Evolutionary conservation across 768 basidiomycete species (phyloP).

Genomic region (Albatrellus ellisii): DNA sequence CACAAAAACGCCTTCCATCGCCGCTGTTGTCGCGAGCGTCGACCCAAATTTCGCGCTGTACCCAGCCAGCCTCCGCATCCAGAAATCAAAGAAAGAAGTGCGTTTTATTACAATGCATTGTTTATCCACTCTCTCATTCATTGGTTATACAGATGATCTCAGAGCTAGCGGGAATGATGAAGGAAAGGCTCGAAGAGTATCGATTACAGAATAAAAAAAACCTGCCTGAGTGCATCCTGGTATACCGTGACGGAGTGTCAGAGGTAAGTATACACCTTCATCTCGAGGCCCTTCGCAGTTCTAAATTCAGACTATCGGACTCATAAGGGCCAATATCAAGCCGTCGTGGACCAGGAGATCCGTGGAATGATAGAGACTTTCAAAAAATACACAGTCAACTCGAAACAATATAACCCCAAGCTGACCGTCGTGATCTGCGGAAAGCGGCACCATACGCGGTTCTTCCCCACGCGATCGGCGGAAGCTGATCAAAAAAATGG

Average conservation of each 20-base stretch:
- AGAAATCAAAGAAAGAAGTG: conserved; percentile 62
- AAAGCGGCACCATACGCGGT: conserved; percentile 45
- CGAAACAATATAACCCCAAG: conserved; percentile 29
- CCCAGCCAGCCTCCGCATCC: conserved; percentile 35
- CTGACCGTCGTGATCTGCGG: conserved; percentile 42
- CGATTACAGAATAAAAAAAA: conserved; percentile 19
- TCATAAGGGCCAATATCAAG: conserved; percentile 32
- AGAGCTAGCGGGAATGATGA: conserved; percentile 35
- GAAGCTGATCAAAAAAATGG: conserved; percentile 31
- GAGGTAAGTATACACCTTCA: conserved; percentile 31
- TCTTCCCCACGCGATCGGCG: conserved; percentile 34
- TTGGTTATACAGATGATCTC: conserved; percentile 30
- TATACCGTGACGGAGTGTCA: conserved; percentile 68
- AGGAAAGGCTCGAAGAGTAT: conserved; percentile 31
- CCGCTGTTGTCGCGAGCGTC: conserved; percentile 38
- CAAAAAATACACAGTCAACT: conserved; percentile 22
- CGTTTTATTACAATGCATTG: conserved; percentile 2
- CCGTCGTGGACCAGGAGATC: conserved; percentile 31
- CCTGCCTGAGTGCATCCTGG: conserved; percentile 33
- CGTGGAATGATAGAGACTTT: conserved; percentile 32
- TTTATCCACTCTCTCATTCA: neutral
- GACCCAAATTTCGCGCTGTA: conserved; percentile 34
- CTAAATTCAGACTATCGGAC: neutral
- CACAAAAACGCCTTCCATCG: conserved; percentile 39
- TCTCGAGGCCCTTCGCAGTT: neutral